Conservation (phyloP, 2,329 filamentous ascomycete species). For the Botrytis elliptica region DNA sequence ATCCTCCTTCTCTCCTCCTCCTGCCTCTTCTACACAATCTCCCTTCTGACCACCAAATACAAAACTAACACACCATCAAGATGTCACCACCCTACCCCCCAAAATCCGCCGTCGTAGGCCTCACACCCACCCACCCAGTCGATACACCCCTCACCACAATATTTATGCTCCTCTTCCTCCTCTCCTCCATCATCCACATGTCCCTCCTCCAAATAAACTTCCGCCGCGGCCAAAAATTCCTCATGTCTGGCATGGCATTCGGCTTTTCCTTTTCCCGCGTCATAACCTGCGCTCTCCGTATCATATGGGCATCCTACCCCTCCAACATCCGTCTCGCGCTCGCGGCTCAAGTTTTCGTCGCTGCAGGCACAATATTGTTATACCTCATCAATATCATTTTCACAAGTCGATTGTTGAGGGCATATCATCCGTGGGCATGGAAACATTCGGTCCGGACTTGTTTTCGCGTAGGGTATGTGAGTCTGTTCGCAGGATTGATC, state of each 20-base stretch:
- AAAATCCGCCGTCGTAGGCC: constrained; percentile 52
- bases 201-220: constrained; percentile 46
- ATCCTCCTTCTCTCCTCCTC: not conserved
- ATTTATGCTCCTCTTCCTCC: constrained; percentile 58
- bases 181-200: constrained; percentile 57
- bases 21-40: not conserved
- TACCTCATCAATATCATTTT: constrained; percentile 78
- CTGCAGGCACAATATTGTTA: constrained; percentile 58
- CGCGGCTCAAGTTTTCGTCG: constrained; percentile 19
- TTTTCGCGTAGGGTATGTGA: constrained; percentile 51
- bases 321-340: constrained; percentile 5
- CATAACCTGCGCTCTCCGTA: constrained; percentile 46
- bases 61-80: not conserved
- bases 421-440: constrained; percentile 70
- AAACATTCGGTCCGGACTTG: constrained; percentile 44
- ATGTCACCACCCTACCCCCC: constrained; percentile 36
- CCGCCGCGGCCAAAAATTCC: constrained; percentile 52
- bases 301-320: constrained; percentile 43
- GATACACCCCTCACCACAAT: constrained; percentile 66
- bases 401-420: constrained; percentile 69
- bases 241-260: constrained; percentile 57
- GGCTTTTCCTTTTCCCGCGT: constrained; percentile 58
- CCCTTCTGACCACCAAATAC: not conserved
- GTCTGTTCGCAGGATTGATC: constrained; percentile 64
- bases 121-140: constrained; percentile 54